Conservation (phyloP, 208 protist species). For the Naegleria fowleri region DNA sequence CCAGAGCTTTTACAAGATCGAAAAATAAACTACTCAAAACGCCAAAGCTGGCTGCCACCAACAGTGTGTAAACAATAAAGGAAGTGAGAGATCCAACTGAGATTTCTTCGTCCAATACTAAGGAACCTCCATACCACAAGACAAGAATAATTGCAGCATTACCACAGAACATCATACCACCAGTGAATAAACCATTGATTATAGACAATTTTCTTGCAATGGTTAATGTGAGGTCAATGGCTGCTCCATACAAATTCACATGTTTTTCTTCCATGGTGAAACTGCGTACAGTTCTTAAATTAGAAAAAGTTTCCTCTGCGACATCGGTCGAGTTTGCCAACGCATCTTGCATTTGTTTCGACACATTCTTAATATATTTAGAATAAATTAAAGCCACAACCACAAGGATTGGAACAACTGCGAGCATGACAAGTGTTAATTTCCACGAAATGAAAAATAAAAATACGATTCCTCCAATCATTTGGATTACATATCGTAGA, state of each 20-base stretch:
- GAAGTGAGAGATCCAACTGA: neutral
- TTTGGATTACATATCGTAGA: neutral
- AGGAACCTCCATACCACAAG: conserved; percentile 31
- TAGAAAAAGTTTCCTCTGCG: conserved; percentile 66
- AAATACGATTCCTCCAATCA: conserved; percentile 12
- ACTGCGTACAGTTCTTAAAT: conserved; percentile 68
- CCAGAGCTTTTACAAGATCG: neutral
- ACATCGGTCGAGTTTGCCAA: conserved; percentile 65
- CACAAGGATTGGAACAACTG: neutral
- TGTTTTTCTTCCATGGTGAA: conserved; percentile 58
- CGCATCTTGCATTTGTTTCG: conserved; percentile 59
- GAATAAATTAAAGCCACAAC: neutral
- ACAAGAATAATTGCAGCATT: conserved; percentile 20
- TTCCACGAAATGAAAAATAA: conserved; percentile 21
- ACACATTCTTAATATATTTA: neutral
- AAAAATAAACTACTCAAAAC: neutral
- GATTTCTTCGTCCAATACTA: neutral
- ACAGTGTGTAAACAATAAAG: conserved; percentile 30
- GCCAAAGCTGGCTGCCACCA: neutral
- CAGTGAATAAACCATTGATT: neutral
- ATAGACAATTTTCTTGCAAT: neutral
- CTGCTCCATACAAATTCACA: neutral
- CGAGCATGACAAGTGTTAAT: conserved; percentile 6
- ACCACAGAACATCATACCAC: neutral
- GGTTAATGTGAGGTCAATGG: neutral